phyloP scores from a whole-genome alignment of 192 early-diverging fungal genomes.

The Entomortierella chlamydospora region DNA sequence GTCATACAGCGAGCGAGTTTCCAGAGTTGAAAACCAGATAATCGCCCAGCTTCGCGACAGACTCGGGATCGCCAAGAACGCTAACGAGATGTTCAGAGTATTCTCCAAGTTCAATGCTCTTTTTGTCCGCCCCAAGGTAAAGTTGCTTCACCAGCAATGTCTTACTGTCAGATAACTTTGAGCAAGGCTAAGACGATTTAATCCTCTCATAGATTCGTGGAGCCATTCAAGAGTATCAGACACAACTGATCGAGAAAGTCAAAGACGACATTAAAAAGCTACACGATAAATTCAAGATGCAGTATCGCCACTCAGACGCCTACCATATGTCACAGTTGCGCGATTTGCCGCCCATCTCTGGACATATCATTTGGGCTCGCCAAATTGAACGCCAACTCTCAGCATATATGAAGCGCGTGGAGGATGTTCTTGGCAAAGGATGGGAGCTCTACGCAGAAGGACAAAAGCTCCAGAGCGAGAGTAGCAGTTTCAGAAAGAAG shows the following conservation, averaged over 20 bases:
- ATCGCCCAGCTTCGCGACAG: constrained; percentile 90
- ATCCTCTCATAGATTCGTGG: constrained; percentile 82
- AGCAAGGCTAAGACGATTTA: not conserved
- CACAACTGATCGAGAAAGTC: constrained; percentile 96
- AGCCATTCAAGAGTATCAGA: constrained; percentile 99
- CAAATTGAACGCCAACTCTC: constrained; percentile 98
- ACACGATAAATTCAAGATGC: constrained; percentile 95
- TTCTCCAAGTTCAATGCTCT: constrained; percentile 99
- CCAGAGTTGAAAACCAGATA: constrained; percentile 97
- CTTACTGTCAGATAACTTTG: too few species aligned
- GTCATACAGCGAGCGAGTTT: constrained; percentile 94
- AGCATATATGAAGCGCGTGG: constrained; percentile 96
- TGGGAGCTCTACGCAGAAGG: constrained; percentile 99
- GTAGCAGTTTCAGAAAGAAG: constrained; percentile 91
- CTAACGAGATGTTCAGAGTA: constrained; percentile 99
- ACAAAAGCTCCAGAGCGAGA: constrained; percentile 89
- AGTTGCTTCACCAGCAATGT: not conserved
- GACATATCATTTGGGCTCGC: constrained; percentile 95
- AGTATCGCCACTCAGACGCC: constrained; percentile 91
- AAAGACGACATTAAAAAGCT: constrained; percentile 97
- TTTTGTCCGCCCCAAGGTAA: constrained; percentile 94
- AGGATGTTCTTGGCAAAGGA: constrained; percentile 96
- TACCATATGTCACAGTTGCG: constrained; percentile 90
- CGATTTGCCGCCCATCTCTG: constrained; percentile 92
- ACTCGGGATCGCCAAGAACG: constrained; percentile 94